Conservation (phyloP, 495 filamentous ascomycete genomes). For the Copromyces sp. region DNA sequence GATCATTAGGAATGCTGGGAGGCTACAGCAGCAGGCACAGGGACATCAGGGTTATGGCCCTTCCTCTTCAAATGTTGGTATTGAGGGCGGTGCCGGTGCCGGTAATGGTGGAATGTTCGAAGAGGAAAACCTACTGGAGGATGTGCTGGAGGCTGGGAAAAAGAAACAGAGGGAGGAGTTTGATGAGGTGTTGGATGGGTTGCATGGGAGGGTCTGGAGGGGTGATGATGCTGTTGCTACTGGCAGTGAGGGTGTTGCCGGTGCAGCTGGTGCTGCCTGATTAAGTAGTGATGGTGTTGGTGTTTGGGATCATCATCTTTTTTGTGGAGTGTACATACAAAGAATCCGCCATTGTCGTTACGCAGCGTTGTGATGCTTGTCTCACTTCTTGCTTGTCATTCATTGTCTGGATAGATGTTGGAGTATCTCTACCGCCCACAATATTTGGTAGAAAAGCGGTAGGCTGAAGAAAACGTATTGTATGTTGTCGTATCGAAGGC, state of each 20-base stretch:
- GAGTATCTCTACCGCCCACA: no score
- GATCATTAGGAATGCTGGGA: slow-evolving; percentile 41
- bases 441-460: background rate
- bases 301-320: background rate
- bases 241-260: background rate
- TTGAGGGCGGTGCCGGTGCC: background rate
- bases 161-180: background rate
- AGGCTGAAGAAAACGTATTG: background rate
- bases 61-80: no score
- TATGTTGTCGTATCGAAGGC: background rate
- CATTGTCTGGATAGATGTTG: no score
- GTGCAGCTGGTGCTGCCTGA: background rate
- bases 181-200: background rate
- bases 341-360: no score
- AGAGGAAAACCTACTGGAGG: background rate
- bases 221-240: background rate
- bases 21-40: background rate
- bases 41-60: background rate
- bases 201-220: background rate
- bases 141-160: background rate
- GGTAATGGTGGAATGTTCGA: background rate
- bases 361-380: no score
- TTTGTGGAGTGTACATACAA: background rate
- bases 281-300: background rate
- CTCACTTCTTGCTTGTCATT: no score